A percentile compares a stretch with the other conserved stretches of the same genome.
Evolutionary conservation across 2,329 filamentous ascomycete genomes (phyloP).

Genomic region (Cordyceps farinosa): DNA sequence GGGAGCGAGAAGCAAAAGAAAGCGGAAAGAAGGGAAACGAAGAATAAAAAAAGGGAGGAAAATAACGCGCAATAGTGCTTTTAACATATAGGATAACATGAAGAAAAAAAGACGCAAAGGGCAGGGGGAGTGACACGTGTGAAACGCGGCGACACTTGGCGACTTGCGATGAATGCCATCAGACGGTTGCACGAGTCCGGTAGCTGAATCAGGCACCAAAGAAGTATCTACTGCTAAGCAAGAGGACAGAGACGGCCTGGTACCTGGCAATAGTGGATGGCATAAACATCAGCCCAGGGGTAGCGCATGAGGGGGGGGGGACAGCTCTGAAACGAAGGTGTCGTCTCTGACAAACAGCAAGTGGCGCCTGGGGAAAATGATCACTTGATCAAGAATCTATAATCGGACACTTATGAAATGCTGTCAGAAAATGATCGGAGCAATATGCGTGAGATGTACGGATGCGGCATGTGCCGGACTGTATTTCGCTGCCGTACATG

Average conservation of each 20-base stretch:
- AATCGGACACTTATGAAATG: neutral
- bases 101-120: too few relatives aligned
- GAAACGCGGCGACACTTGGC: too few relatives aligned
- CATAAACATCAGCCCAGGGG: neutral
- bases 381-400: neutral
- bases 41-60: neutral
- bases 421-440: neutral
- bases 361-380: neutral
- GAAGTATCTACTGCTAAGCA: too few relatives aligned
- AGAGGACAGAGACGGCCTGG: too few relatives aligned
- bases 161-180: too few relatives aligned
- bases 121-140: too few relatives aligned
- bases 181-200: too few relatives aligned
- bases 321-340: constrained; percentile 5
- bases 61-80: neutral
- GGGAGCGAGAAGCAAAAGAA: too few relatives aligned
- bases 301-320: neutral
- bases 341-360: neutral
- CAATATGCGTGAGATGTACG: neutral
- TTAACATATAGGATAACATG: too few relatives aligned
- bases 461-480: neutral
- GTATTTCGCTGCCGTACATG: too few relatives aligned
- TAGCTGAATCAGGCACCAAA: too few relatives aligned
- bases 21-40: too few relatives aligned
- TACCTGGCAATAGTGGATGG: neutral